Conservation (phyloP, 75 land plant genomes). For the Isoetes taiwanensis region DNA sequence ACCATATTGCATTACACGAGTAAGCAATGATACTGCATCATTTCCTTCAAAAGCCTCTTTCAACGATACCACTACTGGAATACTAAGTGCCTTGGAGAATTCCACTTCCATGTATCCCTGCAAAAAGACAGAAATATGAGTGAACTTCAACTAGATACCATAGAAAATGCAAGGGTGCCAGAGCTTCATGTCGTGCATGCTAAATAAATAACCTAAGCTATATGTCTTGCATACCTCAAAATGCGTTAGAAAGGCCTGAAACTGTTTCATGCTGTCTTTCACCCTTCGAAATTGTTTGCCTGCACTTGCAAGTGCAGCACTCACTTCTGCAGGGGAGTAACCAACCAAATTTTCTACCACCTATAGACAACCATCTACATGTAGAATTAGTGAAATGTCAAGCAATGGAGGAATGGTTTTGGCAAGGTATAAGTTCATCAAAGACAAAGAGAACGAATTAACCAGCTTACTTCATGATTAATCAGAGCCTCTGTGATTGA, state of each 20-base stretch:
- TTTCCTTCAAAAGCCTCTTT: too few relatives aligned
- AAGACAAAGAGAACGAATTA: neutral
- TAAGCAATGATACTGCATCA: too few relatives aligned
- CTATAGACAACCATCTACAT: slow-evolving; percentile 15
- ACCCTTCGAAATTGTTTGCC: slow-evolving; percentile 27
- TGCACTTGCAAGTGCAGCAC: slow-evolving; percentile 40
- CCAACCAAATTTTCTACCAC: slow-evolving; percentile 52
- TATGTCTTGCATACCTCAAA: too few relatives aligned
- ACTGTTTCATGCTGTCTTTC: slow-evolving; percentile 44
- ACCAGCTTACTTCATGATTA: slow-evolving; percentile 50
- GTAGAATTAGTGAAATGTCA: neutral
- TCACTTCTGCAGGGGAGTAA: slow-evolving; percentile 54
- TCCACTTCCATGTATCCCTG: too few relatives aligned
- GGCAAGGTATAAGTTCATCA: neutral
- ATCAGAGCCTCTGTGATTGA: slow-evolving; percentile 56
- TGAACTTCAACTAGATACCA: too few relatives aligned
- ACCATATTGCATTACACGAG: too few relatives aligned
- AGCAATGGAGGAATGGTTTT: neutral
- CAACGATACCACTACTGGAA: too few relatives aligned
- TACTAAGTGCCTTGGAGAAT: too few relatives aligned
- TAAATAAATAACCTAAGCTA: too few relatives aligned
- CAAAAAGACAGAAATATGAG: too few relatives aligned
- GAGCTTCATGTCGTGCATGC: too few relatives aligned
- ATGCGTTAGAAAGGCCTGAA: slow-evolving; percentile 47
- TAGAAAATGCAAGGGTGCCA: too few relatives aligned